Evolutionary conservation across 2,329 filamentous ascomycete species (phyloP), one percentile per base, ranked within the genome.

Genomic region (Aspergillus viridinutans): DNA sequence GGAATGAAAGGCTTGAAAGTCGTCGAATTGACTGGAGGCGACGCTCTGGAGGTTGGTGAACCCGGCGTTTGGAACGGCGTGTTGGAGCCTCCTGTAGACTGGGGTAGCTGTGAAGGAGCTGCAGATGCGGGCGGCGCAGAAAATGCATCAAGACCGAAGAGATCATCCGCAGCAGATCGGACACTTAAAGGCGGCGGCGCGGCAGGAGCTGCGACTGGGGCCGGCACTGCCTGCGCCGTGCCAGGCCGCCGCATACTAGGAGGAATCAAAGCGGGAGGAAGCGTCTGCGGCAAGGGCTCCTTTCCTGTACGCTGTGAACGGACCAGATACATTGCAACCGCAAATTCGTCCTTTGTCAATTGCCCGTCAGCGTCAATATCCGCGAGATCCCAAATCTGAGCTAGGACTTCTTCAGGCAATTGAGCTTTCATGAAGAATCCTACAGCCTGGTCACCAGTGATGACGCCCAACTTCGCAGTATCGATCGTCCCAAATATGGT

Each of bases 311-410:
- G 84, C 72, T 97, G 92, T 72, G 96, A 90, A 59, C 92, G 85
- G 66, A 99, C 97, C 52, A 99, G 81, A 71, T 95, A 95, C 92
- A 99, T 97, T 53, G 94, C 93, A 49, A 99, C 92, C 0, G 94
- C 92, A 70, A 99, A 99, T 67, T 96, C 92, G 64, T 99, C 94
- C 65, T 85, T 86, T 49, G 83, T 92, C 56, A 99, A 79, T 56
- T 89, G 87, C 10, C 94, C 94, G 64, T 92, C 89, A 7, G 91
- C 94, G 69, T 90, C 91, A 74, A 97, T 91, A 74, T 99, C 94
- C 14, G 94, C 89, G 29, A 99, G 84, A 72, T 99, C 94, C 94
- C 94, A 99, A 61, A 99, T 96, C 67, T 95, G 90, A 29, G 94
- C 94, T 53, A 99, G 80, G 9, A 85, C 85, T 67, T 97, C 93